Percentiles rank a stretch among this genome's conserved stretches.
Evolutionary conservation across 257 asterid species (phyloP).

Genomic region (Solanum etuberosum): DNA sequence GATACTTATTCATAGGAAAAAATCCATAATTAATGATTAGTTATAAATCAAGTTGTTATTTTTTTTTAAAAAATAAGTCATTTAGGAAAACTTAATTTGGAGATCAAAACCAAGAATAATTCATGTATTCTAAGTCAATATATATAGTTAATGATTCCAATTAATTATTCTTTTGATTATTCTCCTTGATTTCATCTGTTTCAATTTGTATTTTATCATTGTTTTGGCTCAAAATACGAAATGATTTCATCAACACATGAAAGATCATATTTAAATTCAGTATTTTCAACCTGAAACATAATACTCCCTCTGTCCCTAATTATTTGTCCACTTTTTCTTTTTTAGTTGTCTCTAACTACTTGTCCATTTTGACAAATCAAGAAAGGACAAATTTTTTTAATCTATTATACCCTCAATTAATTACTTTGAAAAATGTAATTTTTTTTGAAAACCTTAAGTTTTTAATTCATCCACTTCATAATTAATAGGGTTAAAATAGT

Average conservation of each 20-base stretch:
- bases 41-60: background rate
- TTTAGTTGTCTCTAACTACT: no score
- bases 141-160: background rate
- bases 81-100: background rate
- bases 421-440: no score
- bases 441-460: no score
- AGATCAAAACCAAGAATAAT: background rate
- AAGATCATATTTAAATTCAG: background rate
- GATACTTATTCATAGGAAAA: background rate
- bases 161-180: background rate
- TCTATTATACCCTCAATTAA: no score
- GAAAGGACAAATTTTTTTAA: no score
- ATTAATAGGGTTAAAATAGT: no score
- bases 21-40: background rate
- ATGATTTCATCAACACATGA: background rate
- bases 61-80: background rate
- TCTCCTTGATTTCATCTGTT: background rate
- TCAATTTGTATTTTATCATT: background rate
- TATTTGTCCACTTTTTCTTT: no score
- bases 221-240: background rate
- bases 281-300: background rate
- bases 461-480: no score
- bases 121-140: background rate
- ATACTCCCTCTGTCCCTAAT: no score
- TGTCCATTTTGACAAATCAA: no score